Base-by-base conservation (phyloP, 108 stramenopile genomes). In the Stephanodiscus triporus region DNA sequence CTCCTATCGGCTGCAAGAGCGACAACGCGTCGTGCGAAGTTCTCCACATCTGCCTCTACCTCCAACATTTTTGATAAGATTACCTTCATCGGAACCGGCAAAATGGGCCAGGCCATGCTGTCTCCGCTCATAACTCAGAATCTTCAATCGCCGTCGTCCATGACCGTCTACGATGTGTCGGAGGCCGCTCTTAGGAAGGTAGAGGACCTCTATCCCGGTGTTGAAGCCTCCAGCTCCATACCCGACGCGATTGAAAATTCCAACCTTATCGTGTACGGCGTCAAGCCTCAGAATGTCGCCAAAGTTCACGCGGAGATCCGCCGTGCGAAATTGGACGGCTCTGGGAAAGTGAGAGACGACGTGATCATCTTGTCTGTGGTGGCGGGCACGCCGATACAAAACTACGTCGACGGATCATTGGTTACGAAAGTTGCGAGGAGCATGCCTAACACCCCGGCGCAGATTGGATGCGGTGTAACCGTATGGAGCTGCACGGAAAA, bases 391-490 rank as follows among this genome's bases (percentile, higher is more conserved):
- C 86, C 87, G 13, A 85, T 91, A 55, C 38, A 65, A 40, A 76
- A 24, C 26, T 83, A 75, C 61, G 61, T 70, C 6, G 49, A 37
- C 24, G 87, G 53, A 23, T 76, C 66, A 66, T 74, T 57, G 53
- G 60, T 89, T 32, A 22, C 78, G 26, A 88, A 90, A 34, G 76
- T 98, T 69, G 94, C 93, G 23, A 88, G 97, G 43, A 80, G 84
- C 71, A 98, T 98, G 97, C 97, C 97, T 30, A 98, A 98, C 62
- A 98, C 97, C 13, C 97, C 97, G 14, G 92, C 94, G 13, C 84
- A 73, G 59, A 91, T 95, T 32, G 90, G 90, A 45, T 68, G 89
- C 19, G 91, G 92, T 9, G 87, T 95, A 66, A 95, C 92, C 16
- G 93, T 95, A 3, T 93, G 92, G 93, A 79, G 77, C 34, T 94